phyloP scores from a whole-genome alignment of 1,284 basidiomycete species.

The Apiotrichum porosum region DNA sequence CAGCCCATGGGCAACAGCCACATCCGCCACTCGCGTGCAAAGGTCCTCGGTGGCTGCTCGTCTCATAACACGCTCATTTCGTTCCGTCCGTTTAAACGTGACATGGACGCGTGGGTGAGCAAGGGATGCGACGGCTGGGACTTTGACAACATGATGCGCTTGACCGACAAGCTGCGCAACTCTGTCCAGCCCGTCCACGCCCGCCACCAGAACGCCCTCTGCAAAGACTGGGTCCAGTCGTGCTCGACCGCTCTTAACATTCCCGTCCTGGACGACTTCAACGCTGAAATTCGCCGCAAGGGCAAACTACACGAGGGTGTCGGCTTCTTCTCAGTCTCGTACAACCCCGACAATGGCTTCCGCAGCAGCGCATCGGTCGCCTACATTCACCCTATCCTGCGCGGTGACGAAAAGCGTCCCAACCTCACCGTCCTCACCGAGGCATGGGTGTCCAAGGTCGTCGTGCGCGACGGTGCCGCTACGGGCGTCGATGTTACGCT shows the following conservation, averaged over 20 bases:
- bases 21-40: slow-evolving; percentile 19
- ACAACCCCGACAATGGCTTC: slow-evolving; percentile 18
- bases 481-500: slow-evolving; percentile 19
- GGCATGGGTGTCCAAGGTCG: slow-evolving; percentile 17
- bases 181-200: slow-evolving; percentile 14
- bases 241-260: slow-evolving; percentile 12
- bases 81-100: slow-evolving; percentile 16
- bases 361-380: slow-evolving; percentile 11
- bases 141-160: slow-evolving; percentile 14
- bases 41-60: slow-evolving; percentile 17
- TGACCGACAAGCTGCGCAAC: slow-evolving; percentile 20
- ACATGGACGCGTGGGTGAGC: slow-evolving; percentile 15
- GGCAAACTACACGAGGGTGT: slow-evolving; percentile 14
- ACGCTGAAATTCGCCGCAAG: slow-evolving; percentile 9
- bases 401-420: slow-evolving; percentile 15
- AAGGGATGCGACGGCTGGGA: slow-evolving; percentile 12
- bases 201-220: slow-evolving; percentile 15
- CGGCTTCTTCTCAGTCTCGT: slow-evolving; percentile 19
- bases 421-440: slow-evolving; percentile 22
- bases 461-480: slow-evolving; percentile 12
- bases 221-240: slow-evolving; percentile 12
- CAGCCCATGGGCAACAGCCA: slow-evolving; percentile 17
- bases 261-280: slow-evolving; percentile 18
- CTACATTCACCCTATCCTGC: slow-evolving; percentile 20
- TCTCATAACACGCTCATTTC: slow-evolving; percentile 23